Evolutionary conservation across 2,329 filamentous ascomycete genomes (phyloP), one percentile per base, ranked within the genome.

Genomic region (Aspergillus persii): DNA sequence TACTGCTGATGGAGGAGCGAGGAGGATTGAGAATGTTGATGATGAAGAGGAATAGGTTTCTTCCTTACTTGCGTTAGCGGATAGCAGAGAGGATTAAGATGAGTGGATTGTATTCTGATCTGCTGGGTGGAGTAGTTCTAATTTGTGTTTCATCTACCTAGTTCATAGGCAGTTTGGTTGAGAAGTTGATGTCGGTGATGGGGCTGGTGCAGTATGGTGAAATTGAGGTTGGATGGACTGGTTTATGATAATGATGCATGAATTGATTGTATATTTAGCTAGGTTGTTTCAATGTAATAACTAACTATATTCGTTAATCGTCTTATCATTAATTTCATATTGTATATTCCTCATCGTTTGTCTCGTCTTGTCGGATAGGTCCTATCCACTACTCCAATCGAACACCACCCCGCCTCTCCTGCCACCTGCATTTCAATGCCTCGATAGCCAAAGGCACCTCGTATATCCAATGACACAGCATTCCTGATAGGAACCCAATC

Each of bases 401-500:
- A 26, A 78, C 69, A 30, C 71, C 68, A 9, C 75, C 68, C 23
- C 70, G 67, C 8, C 74, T 72, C 52, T 72, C 64, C 2, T 57
- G 64, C 66, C 69, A 72, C n/a, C 70, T 65, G 27, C 53, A 58
- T 9, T 65, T 64, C 1, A 64, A 57, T 39, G 64, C 64, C 15
- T 73, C 68, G 53, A 68, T 65, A 33, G 70, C 60, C 0, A 12
- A 58, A 0, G 78, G 77, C 50, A 79, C 53, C 58, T 76, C 74
- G 67, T 92, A 90, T 0, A 86, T 85, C 76, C 84, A 88, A 74
- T 94, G 86, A 72, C 92, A 96, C 3, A 90, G 72, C 81, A 96
- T 84, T 0, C 94, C 94, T 0, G 89, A 91, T 12, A 90, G 61
- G 68, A 97, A 96, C 0, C 94, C 94, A 5, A 96, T 84, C 0